Base-by-base conservation (phyloP, 2,329 filamentous ascomycete species). In the Fusarium solani-melongenae region DNA sequence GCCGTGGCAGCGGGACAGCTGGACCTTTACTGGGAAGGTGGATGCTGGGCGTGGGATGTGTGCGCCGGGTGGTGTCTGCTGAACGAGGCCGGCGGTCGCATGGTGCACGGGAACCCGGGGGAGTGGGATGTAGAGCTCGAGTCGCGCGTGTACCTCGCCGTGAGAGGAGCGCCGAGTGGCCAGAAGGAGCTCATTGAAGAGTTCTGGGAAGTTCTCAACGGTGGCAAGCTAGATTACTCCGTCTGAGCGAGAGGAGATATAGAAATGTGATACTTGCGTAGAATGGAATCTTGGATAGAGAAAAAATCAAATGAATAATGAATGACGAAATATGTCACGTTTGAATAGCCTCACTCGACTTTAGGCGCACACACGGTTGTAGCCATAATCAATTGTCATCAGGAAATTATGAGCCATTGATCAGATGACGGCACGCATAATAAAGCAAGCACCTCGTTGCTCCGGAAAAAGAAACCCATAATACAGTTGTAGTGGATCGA, bases 11-110 rank as follows among this genome's bases (percentile, higher is more conserved):
- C 90, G 11, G 93, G 93, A 0, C 88, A 91, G 80, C 76, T 94
- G 29, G 93, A 96, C 80, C 77, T 90, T 24, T 96, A 94, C 80
- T 96, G 93, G 93, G 93, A 96, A 83, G 93, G 92, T 39, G 93
- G 94, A 1, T 94, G 92, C 81, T 96, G 93, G 89, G 92, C 93
- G 2, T 96, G 93, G 93, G 93, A 96, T 80, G 93, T 96, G 3
- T 94, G 92, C 79, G 94, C 94, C 6, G 93, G 91, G 0, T 95
- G 93, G 93, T 90, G 92, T 66, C 92, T 96, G 69, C 83, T 96
- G 29, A 84, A 85, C 33, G 93, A 96, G 84, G 92, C 93, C 0
- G 94, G 93, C 0, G 93, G 93, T 0, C 84, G 89, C 60, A 90
- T 96, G 85, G 92, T 88, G 9, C 88, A 92, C 79, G 92, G 91